Conservation (phyloP, 2,329 filamentous ascomycete genomes). For the Fusarium clavum region DNA sequence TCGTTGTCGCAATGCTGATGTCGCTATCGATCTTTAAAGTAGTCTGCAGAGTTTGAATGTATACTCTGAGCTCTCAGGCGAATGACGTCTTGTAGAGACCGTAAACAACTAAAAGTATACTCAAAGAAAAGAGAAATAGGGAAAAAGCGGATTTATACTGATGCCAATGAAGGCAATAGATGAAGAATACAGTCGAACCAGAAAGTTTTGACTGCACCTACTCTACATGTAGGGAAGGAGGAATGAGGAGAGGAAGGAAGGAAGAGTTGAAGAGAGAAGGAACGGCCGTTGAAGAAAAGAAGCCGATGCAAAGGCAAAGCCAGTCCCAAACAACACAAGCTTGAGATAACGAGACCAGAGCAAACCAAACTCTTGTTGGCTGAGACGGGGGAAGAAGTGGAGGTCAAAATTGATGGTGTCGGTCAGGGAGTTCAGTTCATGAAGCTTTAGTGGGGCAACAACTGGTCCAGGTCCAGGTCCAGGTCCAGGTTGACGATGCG, state of each 20-base stretch:
- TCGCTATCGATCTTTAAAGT: conserved; percentile 18
- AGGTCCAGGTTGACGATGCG: conserved; percentile 13
- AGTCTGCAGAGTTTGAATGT: conserved; percentile 18
- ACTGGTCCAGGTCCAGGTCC: conserved; percentile 8
- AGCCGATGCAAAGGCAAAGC: neutral
- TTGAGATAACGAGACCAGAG: conserved; percentile 16
- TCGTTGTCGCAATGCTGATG: conserved; percentile 4
- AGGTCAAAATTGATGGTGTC: conserved; percentile 14
- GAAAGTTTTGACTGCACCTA: conserved; percentile 9
- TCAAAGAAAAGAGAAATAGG: neutral
- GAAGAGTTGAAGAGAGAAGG: conserved; percentile 36
- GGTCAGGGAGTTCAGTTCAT: conserved; percentile 14
- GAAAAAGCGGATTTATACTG: conserved; percentile 1
- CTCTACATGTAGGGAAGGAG: conserved; percentile 11
- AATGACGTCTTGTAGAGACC: conserved; percentile 27
- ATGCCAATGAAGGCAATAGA: conserved; percentile 1
- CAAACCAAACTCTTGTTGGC: conserved; percentile 21
- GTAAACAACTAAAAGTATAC: conserved; percentile 23
- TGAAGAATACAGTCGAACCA: conserved; percentile 7
- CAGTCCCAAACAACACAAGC: conserved; percentile 21
- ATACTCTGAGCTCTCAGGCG: conserved; percentile 1
- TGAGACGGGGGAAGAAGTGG: conserved; percentile 33
- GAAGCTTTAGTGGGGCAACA: conserved; percentile 30
- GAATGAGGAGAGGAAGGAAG: conserved; percentile 11
- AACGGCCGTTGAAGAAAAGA: conserved; percentile 27